Evolutionary conservation across 331 rosid species (phyloP).

Genomic region (Pyracantha coccinea): DNA sequence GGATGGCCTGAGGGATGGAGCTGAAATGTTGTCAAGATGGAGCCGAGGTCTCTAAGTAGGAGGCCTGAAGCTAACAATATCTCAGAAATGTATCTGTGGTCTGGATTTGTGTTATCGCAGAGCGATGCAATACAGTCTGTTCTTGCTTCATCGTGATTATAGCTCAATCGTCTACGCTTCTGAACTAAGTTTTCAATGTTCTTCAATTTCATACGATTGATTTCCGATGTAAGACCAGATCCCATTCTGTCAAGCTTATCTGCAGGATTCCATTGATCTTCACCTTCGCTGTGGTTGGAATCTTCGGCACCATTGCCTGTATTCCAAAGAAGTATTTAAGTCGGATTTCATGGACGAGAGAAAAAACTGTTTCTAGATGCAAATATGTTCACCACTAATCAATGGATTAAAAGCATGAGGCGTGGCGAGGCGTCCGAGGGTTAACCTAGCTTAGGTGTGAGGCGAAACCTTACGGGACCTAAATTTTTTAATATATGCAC

Average conservation of each 20-base stretch:
- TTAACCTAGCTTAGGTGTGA: too few species aligned
- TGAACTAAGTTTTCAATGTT: slow-evolving; percentile 70
- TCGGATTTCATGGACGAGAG: slow-evolving; percentile 1
- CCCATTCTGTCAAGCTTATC: slow-evolving; percentile 29
- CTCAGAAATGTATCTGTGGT: slow-evolving; percentile 75
- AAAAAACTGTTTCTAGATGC: background rate
- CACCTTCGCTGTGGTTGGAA: slow-evolving; percentile 24
- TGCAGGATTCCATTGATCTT: slow-evolving; percentile 39
- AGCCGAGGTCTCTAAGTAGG: slow-evolving; percentile 64
- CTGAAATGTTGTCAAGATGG: slow-evolving; percentile 55
- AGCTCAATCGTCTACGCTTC: slow-evolving; percentile 69
- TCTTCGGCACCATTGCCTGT: slow-evolving; percentile 34
- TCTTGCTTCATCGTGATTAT: slow-evolving; percentile 72
- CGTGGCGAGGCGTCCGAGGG: too few species aligned
- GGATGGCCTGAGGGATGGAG: slow-evolving; percentile 71
- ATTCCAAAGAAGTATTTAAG: background rate
- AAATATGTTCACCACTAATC: background rate
- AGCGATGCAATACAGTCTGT: slow-evolving; percentile 80
- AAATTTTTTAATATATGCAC: too few species aligned
- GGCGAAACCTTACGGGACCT: too few species aligned
- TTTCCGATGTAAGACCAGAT: slow-evolving; percentile 35
- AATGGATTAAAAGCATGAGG: too few species aligned
- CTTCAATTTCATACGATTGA: slow-evolving; percentile 62
- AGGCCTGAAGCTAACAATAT: slow-evolving; percentile 81
- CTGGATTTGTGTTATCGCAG: slow-evolving; percentile 69